Evolutionary conservation across 176 grass and related monocot species (phyloP).

Genomic region (Tillandsia leiboldiana): DNA sequence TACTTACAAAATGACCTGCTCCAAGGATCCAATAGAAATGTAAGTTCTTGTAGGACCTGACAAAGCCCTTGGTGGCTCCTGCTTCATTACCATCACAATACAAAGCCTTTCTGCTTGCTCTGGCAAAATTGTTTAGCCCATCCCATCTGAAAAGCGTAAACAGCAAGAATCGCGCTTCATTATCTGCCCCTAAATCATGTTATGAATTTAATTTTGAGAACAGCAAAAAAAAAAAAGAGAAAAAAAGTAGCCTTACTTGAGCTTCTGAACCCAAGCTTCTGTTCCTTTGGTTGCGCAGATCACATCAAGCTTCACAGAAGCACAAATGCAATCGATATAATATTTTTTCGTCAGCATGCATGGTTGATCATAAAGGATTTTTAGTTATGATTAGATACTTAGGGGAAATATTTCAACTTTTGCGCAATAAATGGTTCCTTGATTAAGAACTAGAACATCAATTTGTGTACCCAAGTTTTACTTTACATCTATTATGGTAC

Average conservation of each 20-base stretch:
- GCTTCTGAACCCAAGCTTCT: conserved; percentile 66
- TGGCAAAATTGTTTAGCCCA: conserved; percentile 42
- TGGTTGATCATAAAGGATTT: too few relatives aligned
- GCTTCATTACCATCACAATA: conserved; percentile 35
- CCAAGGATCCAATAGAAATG: conserved; percentile 80
- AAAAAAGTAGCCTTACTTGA: conserved; percentile 30
- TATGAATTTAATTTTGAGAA: not conserved
- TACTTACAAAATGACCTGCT: conserved; percentile 88
- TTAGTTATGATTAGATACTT: too few relatives aligned
- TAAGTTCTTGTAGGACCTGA: conserved; percentile 72
- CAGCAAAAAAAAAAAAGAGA: not conserved
- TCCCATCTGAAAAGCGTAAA: conserved; percentile 47
- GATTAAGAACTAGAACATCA: not conserved
- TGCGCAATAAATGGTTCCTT: not conserved
- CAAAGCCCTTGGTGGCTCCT: conserved; percentile 51
- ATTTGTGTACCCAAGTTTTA: not conserved
- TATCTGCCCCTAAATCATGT: not conserved
- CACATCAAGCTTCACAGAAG: conserved; percentile 47
- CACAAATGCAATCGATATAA: not conserved
- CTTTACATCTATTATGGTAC: not conserved
- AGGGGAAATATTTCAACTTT: too few relatives aligned
- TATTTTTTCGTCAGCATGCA: too few relatives aligned
- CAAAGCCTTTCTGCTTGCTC: conserved; percentile 30
- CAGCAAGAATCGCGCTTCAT: not conserved
- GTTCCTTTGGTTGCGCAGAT: conserved; percentile 82